These are phyloP conservation scores for Phylloporus sp. DNA, from an alignment of 768 basidiomycete species.

Conservation along the genomic window DNA sequence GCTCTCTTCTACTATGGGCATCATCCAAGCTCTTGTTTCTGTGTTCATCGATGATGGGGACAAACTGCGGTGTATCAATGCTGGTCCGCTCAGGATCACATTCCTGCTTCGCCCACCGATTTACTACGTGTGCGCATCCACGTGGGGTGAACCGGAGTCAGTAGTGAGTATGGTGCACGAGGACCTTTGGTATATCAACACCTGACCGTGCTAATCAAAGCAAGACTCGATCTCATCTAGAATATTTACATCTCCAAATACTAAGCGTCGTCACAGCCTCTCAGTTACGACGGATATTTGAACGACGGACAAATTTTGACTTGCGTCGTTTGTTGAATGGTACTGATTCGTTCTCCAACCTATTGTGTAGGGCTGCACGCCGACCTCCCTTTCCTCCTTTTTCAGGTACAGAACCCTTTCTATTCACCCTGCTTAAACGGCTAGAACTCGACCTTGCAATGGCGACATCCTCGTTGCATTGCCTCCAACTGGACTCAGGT, in stretches of 20 bases:
- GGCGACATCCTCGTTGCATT: slow-evolving; percentile 75
- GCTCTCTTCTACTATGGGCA: slow-evolving; percentile 77
- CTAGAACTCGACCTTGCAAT: slow-evolving; percentile 80
- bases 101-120: slow-evolving; percentile 85
- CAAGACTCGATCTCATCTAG: slow-evolving; percentile 90
- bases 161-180: slow-evolving; percentile 56
- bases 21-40: slow-evolving; percentile 94
- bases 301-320: slow-evolving; percentile 89
- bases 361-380: neutral
- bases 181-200: neutral
- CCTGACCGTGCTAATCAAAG: slow-evolving; percentile 46
- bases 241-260: slow-evolving; percentile 93
- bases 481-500: slow-evolving; percentile 66
- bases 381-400: neutral
- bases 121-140: slow-evolving; percentile 88
- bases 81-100: slow-evolving; percentile 77
- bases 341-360: slow-evolving; percentile 19
- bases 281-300: slow-evolving; percentile 83
- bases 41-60: slow-evolving; percentile 94
- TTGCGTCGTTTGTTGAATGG: slow-evolving; percentile 71
- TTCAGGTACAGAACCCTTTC: slow-evolving; percentile 79
- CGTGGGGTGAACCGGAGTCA: slow-evolving; percentile 95
- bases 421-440: slow-evolving; percentile 65
- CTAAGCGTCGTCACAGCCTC: slow-evolving; percentile 83
- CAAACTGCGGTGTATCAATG: slow-evolving; percentile 78